Evolutionary conservation across 2,329 filamentous ascomycete species (phyloP).

Genomic region (Arthrobotrys sinensis): DNA sequence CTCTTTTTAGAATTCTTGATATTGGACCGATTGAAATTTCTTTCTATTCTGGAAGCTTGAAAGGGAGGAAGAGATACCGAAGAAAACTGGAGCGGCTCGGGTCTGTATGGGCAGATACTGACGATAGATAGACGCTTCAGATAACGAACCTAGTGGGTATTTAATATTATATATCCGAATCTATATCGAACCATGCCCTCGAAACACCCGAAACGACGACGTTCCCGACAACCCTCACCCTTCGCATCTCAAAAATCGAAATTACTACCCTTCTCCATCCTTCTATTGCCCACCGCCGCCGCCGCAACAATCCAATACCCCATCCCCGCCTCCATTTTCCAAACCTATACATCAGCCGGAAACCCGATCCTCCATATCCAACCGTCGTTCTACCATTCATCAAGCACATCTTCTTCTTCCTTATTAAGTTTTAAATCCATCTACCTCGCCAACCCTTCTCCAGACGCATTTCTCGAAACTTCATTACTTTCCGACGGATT

Average conservation of each 20-base stretch:
- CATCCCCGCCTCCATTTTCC: constrained; percentile 46
- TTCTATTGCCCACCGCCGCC: neutral
- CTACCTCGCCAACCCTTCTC: constrained; percentile 36
- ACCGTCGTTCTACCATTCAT: constrained; percentile 46
- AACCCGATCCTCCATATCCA: constrained; percentile 55
- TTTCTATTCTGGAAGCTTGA: neutral
- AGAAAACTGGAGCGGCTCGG: too few species aligned
- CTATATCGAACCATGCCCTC: neutral
- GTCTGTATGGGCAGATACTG: neutral
- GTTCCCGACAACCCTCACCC: neutral
- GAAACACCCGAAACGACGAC: neutral
- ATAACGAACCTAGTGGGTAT: too few species aligned
- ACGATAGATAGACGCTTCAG: neutral
- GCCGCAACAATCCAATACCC: constrained; percentile 5
- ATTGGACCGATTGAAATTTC: neutral
- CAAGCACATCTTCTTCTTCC: neutral
- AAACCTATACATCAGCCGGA: constrained; percentile 46
- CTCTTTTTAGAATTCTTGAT: neutral
- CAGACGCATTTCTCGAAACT: neutral
- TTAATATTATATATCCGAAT: neutral
- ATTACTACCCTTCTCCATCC: neutral
- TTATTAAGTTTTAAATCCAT: constrained; percentile 46
- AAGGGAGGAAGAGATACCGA: neutral
- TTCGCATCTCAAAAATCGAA: neutral
- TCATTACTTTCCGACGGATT: constrained; percentile 35